These are phyloP conservation scores for Podospora comata DNA, from an alignment of 495 filamentous ascomycete species.

Conservation along the genomic window DNA sequence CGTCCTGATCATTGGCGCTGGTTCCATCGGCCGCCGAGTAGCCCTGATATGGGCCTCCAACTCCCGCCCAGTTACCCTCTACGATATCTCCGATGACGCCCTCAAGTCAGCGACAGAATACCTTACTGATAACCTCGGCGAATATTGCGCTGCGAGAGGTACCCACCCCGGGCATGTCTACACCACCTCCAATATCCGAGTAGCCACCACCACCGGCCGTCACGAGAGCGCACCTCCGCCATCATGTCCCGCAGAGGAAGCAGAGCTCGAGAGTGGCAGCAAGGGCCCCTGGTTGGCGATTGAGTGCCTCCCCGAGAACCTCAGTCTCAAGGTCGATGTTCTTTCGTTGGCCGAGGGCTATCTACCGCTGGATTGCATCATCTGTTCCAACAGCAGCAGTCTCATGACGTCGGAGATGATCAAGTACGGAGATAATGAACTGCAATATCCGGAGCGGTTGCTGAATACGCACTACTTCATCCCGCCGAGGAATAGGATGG, in stretches of 20 bases:
- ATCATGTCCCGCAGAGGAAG: slow-evolving; percentile 12
- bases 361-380: slow-evolving; percentile 45
- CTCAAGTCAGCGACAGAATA: slow-evolving; percentile 31
- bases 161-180: slow-evolving; percentile 36
- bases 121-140: slow-evolving; percentile 37
- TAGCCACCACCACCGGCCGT: slow-evolving; percentile 26
- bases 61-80: slow-evolving; percentile 35
- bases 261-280: slow-evolving; percentile 32
- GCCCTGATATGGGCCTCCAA: slow-evolving; percentile 39
- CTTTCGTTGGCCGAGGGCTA: slow-evolving; percentile 47
- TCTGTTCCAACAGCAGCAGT: slow-evolving; percentile 52
- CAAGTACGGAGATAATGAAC: slow-evolving; percentile 26
- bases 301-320: slow-evolving; percentile 56
- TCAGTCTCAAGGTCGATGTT: slow-evolving; percentile 49
- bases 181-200: slow-evolving; percentile 29
- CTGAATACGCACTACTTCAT: slow-evolving; percentile 58
- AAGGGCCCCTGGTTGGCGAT: slow-evolving; percentile 50
- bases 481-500: slow-evolving; percentile 49
- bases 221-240: slow-evolving; percentile 10
- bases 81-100: slow-evolving; percentile 34
- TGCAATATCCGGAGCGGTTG: slow-evolving; percentile 35
- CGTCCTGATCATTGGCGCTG: slow-evolving; percentile 39
- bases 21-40: slow-evolving; percentile 37
- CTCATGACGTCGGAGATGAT: slow-evolving; percentile 50
- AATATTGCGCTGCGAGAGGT: slow-evolving; percentile 28